These are phyloP conservation scores for Malassezia japonica DNA, from an alignment of 1,284 basidiomycete species.

Conservation along the genomic window DNA sequence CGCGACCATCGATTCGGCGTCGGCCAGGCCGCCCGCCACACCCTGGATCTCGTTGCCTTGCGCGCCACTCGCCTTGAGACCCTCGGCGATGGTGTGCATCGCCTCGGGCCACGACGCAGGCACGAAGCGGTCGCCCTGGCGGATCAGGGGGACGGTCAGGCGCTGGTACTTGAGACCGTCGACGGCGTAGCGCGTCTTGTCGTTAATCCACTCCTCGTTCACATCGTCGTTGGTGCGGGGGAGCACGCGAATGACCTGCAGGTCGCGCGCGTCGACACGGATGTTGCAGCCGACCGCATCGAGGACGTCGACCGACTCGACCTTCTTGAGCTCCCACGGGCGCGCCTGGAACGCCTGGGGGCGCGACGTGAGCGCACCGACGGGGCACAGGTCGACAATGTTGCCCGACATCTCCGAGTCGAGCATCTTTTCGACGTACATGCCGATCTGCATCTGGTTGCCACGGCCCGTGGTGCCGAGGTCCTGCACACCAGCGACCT, in stretches of 20 bases:
- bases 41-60: slow-evolving; percentile 92
- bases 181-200: slow-evolving; percentile 94
- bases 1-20: slow-evolving; percentile 84
- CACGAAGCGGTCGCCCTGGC: slow-evolving; percentile 84
- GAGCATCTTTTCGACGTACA: slow-evolving; percentile 95
- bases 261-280: slow-evolving; percentile 86
- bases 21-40: slow-evolving; percentile 81
- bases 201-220: slow-evolving; percentile 99
- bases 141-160: slow-evolving; percentile 80
- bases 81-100: slow-evolving; percentile 66
- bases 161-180: slow-evolving; percentile 94
- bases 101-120: slow-evolving; percentile 88
- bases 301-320: slow-evolving; percentile 92
- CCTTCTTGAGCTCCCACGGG: slow-evolving; percentile 97
- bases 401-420: slow-evolving; percentile 96
- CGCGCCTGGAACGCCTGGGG: slow-evolving; percentile 94
- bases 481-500: slow-evolving; percentile 96
- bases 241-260: slow-evolving; percentile 93
- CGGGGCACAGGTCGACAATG: slow-evolving; percentile 85
- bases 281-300: slow-evolving; percentile 98
- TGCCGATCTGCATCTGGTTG: slow-evolving; percentile 97
- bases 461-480: slow-evolving; percentile 93
- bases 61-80: slow-evolving; percentile 70
- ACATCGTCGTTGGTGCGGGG: slow-evolving; percentile 94
- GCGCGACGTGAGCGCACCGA: slow-evolving; percentile 94